Evolutionary conservation across 805 yeast species (phyloP).

Genomic region (Teunomyces kruisii): DNA sequence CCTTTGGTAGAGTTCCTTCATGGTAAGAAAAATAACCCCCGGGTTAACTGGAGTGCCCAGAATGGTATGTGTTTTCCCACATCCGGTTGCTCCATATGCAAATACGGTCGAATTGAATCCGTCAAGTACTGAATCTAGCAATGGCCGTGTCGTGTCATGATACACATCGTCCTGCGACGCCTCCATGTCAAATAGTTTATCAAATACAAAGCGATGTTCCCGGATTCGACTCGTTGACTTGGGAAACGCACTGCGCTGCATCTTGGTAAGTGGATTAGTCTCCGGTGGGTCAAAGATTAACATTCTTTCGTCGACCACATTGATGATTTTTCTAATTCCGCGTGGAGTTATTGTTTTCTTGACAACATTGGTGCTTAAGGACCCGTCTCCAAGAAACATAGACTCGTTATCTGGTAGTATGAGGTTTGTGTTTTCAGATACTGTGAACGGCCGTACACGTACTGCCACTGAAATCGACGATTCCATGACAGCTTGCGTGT

Average conservation of each 20-base stretch:
- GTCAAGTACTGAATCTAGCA: slow-evolving; percentile 71
- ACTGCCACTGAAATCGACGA: slow-evolving; percentile 77
- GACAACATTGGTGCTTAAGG: slow-evolving; percentile 31
- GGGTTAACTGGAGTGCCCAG: slow-evolving; percentile 73
- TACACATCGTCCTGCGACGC: slow-evolving; percentile 70
- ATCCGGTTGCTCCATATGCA: slow-evolving; percentile 97
- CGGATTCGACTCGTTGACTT: slow-evolving; percentile 49
- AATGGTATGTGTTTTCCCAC: slow-evolving; percentile 95
- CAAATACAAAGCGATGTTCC: slow-evolving; percentile 83
- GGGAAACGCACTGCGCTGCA: slow-evolving; percentile 48
- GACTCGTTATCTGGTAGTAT: slow-evolving; percentile 38
- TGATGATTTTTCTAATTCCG: slow-evolving; percentile 67
- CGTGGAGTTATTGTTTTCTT: slow-evolving; percentile 29
- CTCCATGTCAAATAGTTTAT: slow-evolving; percentile 66
- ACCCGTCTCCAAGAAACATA: slow-evolving; percentile 55
- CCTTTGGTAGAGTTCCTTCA: slow-evolving; percentile 67
- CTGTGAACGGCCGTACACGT: slow-evolving; percentile 81
- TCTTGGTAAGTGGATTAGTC: slow-evolving; percentile 54
- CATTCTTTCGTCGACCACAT: slow-evolving; percentile 84
- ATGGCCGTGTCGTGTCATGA: slow-evolving; percentile 62
- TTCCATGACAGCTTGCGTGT: slow-evolving; percentile 19
- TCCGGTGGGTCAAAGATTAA: slow-evolving; percentile 84
- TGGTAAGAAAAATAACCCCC: slow-evolving; percentile 76
- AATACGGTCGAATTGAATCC: slow-evolving; percentile 91
- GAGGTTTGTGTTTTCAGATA: slow-evolving; percentile 50